Conservation (phyloP, 768 basidiomycete genomes). For the Dioszegia hungarica region DNA sequence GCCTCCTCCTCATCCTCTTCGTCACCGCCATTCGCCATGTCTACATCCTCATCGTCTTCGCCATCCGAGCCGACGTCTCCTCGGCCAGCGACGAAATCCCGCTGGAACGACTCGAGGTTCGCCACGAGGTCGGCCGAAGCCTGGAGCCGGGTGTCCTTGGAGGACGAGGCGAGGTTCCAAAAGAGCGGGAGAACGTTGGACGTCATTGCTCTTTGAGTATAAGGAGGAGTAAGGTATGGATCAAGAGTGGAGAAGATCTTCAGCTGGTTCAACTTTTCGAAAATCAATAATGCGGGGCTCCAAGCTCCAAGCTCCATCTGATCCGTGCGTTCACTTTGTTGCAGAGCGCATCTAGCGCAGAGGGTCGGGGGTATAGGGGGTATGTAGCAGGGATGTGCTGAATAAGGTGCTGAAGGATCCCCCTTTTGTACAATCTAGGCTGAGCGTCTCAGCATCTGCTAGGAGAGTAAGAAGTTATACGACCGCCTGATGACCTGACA, state of each 20-base stretch:
- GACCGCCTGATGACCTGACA: too few species aligned
- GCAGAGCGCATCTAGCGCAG: too few species aligned
- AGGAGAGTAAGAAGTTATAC: too few species aligned
- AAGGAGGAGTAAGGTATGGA: neutral
- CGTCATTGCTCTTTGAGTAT: slow-evolving; percentile 52
- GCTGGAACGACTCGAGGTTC: slow-evolving; percentile 80
- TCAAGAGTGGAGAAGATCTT: neutral
- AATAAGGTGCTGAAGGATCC: too few species aligned
- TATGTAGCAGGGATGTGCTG: too few species aligned
- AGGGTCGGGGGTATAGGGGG: too few species aligned
- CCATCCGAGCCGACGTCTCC: slow-evolving; percentile 4
- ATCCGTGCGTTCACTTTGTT: neutral
- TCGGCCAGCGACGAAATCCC: slow-evolving; percentile 49
- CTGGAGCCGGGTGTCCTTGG: slow-evolving; percentile 72
- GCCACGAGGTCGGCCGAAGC: slow-evolving; percentile 78
- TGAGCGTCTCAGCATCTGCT: too few species aligned
- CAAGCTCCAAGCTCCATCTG: neutral
- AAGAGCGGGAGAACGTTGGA: slow-evolving; percentile 86
- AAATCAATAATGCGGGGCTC: neutral
- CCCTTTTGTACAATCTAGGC: too few species aligned
- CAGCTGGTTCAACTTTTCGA: neutral
- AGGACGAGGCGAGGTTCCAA: slow-evolving; percentile 82
- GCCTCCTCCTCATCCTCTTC: slow-evolving; percentile 43
- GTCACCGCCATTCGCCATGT: slow-evolving; percentile 51
- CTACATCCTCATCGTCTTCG: slow-evolving; percentile 9